Evolutionary conservation across 176 grass and related monocot species (phyloP).

Genomic region (Rhynchospora tenuis): DNA sequence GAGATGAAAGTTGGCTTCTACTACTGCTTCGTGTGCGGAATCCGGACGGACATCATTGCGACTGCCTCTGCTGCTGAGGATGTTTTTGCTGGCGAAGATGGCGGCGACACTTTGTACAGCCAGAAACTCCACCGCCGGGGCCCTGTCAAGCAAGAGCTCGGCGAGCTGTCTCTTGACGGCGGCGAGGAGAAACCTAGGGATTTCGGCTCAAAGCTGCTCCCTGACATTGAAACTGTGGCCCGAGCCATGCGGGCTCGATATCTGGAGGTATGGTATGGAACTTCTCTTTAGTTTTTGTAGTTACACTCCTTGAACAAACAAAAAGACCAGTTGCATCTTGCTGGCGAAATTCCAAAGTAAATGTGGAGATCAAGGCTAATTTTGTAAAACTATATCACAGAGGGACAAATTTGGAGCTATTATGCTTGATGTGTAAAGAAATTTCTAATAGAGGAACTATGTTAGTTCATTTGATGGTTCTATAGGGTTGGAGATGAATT

Average conservation of each 20-base stretch:
- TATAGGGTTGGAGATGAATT: neutral
- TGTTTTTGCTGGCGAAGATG: constrained; percentile 6
- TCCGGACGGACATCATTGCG: constrained; percentile 33
- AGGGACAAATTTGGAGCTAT: too few species aligned
- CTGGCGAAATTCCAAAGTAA: too few species aligned
- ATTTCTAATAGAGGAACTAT: neutral
- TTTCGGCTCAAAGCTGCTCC: constrained; percentile 15
- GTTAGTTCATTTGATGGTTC: neutral
- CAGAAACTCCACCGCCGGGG: constrained; percentile 13
- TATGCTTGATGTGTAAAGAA: too few species aligned
- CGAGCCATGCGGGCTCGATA: constrained; percentile 41
- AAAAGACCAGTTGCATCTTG: too few species aligned
- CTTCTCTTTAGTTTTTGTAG: too few species aligned
- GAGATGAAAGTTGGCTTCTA: constrained; percentile 46
- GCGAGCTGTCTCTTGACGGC: neutral
- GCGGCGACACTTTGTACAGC: constrained; percentile 8
- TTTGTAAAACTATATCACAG: too few species aligned
- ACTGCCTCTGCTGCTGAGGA: constrained; percentile 46
- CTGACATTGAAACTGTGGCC: constrained; percentile 23
- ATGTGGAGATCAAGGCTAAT: too few species aligned
- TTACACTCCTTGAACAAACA: too few species aligned
- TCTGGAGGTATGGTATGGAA: constrained; percentile 16
- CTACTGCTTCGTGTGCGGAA: constrained; percentile 47
- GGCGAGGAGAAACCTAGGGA: constrained; percentile 21
- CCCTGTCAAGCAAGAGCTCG: constrained; percentile 26